Evolutionary conservation across 2,329 filamentous ascomycete genomes (phyloP).

Genomic region (Didymellaceae sp.): DNA sequence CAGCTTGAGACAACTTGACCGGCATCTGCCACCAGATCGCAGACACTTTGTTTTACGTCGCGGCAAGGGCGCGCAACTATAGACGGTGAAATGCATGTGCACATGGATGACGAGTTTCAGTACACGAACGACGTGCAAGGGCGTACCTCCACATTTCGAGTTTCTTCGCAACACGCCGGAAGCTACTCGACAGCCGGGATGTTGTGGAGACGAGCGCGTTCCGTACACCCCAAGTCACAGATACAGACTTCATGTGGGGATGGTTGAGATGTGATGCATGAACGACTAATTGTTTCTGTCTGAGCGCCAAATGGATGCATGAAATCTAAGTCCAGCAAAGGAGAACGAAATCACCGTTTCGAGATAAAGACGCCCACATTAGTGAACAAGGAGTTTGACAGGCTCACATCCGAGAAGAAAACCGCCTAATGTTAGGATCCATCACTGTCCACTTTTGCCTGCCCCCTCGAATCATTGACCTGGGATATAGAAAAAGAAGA

Average conservation of each 20-base stretch:
- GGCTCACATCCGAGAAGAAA: slow-evolving; percentile 10
- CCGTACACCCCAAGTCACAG: neutral
- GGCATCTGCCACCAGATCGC: slow-evolving; percentile 2
- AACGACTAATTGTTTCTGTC: slow-evolving; percentile 19
- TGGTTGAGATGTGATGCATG: neutral
- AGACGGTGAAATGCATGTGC: slow-evolving; percentile 10
- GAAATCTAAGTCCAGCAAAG: slow-evolving; percentile 13
- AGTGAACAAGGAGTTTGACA: slow-evolving; percentile 11
- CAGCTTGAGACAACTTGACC: slow-evolving; percentile 2
- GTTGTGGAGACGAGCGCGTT: slow-evolving; percentile 2
- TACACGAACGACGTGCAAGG: slow-evolving; percentile 17
- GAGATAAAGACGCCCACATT: slow-evolving; percentile 5
- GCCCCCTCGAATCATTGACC: slow-evolving; percentile 4
- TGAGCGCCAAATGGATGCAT: slow-evolving; percentile 18
- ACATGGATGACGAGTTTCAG: slow-evolving; percentile 16
- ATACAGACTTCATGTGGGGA: neutral
- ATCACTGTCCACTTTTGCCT: slow-evolving; percentile 2
- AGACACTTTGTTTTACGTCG: slow-evolving; percentile 14
- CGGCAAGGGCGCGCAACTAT: slow-evolving; percentile 10
- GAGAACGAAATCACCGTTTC: slow-evolving; percentile 11
- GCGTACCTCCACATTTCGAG: slow-evolving; percentile 2
- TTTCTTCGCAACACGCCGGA: neutral
- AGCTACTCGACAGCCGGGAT: neutral
- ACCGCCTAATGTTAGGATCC: slow-evolving; percentile 12
- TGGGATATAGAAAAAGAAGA: slow-evolving; percentile 19